Evolutionary conservation across 192 early-diverging fungal species (phyloP), one percentile per base, ranked within the genome.

Genomic region (Lobosporangium transversale): DNA sequence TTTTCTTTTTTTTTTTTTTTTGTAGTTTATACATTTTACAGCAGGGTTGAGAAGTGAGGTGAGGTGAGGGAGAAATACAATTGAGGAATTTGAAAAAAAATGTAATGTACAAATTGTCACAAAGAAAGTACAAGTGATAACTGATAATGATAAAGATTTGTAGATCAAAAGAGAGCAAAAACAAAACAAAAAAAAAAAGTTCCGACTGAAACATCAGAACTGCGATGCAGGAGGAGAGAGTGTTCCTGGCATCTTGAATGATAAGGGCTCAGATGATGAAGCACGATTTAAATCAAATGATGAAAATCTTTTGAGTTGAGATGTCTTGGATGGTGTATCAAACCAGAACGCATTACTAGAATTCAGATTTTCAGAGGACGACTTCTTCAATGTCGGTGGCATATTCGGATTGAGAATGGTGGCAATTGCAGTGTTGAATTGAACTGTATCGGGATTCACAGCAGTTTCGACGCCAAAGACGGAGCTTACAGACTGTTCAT

Each of bases 81-180:
- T n/a, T 57, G 65, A 53, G 43, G 37, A 45, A 29, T 29, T 49
- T 57, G 40, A 58, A 56, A 27, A 48, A 47, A 21, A 37, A 49
- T 10, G 37, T 7, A 40, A 40, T 10, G 14, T 40, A 40, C 7
- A 10, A 40, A 40, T 40, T 10, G 14, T 40, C 7, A 40, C 14
- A 40, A 40, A 40, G 37, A 14, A 14, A 10, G 14, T 40, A n/a
- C n/a, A n/a, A n/a, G n/a, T 40, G 14, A 40, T 40, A 40, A 40
- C 37, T 40, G 37, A 40, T 14, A 40, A 40, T n/a, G 14, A 40
- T 40, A 40, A 40, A 40, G 8, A 40, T n/a, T n/a, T n/a, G n/a
- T n/a, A n/a, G n/a, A 40, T 10, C 14, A 40, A 40, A 40, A 40
- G 14, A 40, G 7, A 40, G 14, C 7, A 40, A 40, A 10, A 40